Percentiles rank a stretch among this genome's conserved stretches.
These are phyloP conservation scores for Drechslerella coelobrocha DNA, from an alignment of 2,329 filamentous ascomycete species.

Conservation along the genomic window DNA sequence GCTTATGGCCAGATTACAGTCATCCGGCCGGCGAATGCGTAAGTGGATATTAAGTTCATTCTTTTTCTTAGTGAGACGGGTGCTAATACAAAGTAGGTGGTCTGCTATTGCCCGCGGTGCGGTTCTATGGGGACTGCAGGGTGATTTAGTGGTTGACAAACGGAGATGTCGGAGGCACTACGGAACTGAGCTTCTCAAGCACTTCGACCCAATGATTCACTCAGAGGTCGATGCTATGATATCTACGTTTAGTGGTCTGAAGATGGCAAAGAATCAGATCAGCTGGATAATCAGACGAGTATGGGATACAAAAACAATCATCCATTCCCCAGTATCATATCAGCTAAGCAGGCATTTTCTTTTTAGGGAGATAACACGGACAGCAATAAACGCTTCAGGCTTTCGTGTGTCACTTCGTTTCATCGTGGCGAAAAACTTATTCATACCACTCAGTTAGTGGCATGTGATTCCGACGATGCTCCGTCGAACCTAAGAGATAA, in stretches of 20 bases:
- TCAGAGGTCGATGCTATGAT: conserved; percentile 48
- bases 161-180: conserved; percentile 47
- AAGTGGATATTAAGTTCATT: conserved; percentile 4
- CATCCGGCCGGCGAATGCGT: conserved; percentile 38
- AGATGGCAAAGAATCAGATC: conserved; percentile 49
- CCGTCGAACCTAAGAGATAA: conserved; percentile 43
- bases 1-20: conserved; percentile 29
- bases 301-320: background rate
- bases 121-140: conserved; percentile 46
- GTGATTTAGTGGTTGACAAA: conserved; percentile 45
- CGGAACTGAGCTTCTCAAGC: conserved; percentile 46
- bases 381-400: conserved; percentile 42
- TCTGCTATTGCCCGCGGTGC: conserved; percentile 45
- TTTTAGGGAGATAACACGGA: conserved; percentile 42
- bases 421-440: conserved; percentile 48
- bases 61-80: background rate
- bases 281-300: conserved; percentile 49
- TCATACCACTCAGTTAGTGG: conserved; percentile 43
- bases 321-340: background rate
- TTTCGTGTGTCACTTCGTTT: conserved; percentile 49
- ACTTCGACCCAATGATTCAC: conserved; percentile 46
- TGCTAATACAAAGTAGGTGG: conserved; percentile 13
- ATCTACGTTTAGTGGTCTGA: conserved; percentile 49
- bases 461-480: conserved; percentile 45
- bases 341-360: too few species aligned